Conservation (phyloP, 2,329 filamentous ascomycete genomes). For the Talaromyces atroroseus region DNA sequence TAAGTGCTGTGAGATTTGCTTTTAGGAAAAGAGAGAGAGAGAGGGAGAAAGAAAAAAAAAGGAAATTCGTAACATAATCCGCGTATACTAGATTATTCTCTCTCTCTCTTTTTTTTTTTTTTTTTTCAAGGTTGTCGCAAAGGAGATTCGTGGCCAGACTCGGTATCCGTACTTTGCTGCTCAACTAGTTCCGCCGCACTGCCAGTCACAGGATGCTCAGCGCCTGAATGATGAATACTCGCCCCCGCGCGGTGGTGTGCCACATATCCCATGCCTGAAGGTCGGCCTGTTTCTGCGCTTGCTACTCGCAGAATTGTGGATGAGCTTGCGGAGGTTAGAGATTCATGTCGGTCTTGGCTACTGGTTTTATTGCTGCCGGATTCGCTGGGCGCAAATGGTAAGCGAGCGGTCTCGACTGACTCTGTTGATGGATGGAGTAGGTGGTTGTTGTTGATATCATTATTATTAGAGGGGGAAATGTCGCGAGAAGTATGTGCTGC, state of each 20-base stretch:
- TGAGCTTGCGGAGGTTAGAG: conserved; percentile 27
- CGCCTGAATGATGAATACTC: conserved; percentile 41
- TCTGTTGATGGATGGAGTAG: conserved; percentile 15
- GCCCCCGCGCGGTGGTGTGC: conserved; percentile 45
- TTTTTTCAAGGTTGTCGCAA: background rate
- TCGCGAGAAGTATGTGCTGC: conserved; percentile 16
- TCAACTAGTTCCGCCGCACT: conserved; percentile 43
- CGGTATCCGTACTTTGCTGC: conserved; percentile 22
- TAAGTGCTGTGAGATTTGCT: background rate
- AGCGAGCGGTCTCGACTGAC: conserved; percentile 19
- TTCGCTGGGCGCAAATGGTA: conserved; percentile 38
- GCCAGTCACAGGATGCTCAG: conserved; percentile 34
- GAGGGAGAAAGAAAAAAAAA: background rate
- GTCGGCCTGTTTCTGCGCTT: conserved; percentile 32
- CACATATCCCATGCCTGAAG: conserved; percentile 48
- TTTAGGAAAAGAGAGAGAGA: background rate
- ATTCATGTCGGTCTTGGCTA: conserved; percentile 27
- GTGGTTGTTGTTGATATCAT: background rate
- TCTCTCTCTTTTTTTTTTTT: background rate
- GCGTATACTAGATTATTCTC: background rate
- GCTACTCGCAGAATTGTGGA: conserved; percentile 25
- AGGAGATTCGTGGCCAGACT: conserved; percentile 3
- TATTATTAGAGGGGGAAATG: conserved; percentile 8
- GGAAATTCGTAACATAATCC: conserved; percentile 11
- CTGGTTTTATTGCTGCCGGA: conserved; percentile 25